Base-by-base conservation (phyloP, 257 asterid genomes). In the Plantago major region DNA sequence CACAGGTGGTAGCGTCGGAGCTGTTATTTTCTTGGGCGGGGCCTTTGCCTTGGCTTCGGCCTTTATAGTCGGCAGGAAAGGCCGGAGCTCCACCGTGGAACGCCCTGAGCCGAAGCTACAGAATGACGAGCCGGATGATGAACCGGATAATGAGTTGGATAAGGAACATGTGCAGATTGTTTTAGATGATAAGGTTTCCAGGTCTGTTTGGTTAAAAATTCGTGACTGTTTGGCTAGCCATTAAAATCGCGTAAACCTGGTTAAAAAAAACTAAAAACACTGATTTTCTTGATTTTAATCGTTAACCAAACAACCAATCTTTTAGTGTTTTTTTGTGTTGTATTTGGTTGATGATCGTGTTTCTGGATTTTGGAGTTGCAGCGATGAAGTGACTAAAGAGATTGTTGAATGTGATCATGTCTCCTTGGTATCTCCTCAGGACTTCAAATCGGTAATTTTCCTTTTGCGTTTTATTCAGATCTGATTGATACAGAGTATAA, bases 21-120 rank as follows among this genome's bases (percentile, higher is more conserved):
- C 76, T 47, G 70, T 87, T 51, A 46, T 84, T 63, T 66, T 84
- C 67, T 64, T 87, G 46, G 84, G 90, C 17, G 93, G 93, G 22
- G 95, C 79, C 37, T 76, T 82, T 40, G 84, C 88, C 37, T 40
- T 82, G 22, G 77, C 78, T 1, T 74, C 79, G 0, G 78, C 71
- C 58, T 78, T 75, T 46, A 47, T 67, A 0, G 50, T 73, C 69
- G 59, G 28, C 2, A 68, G 45, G 43, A 73, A 67, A 56, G 16
- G 65, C 43, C 52, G 68, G 71, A 78, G 33, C 71, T 58, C 54
- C 54, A 17, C 53, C 66, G 60, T 9, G 42, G 63, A 11, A 58
- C 64, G 33, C 40, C 40, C 40, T 33, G 40, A 33, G 40, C 6
- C 40, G 8, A 33, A 33, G 40, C 6, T 33, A 33, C 40, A 33